Base-by-base conservation (phyloP, 495 filamentous ascomycete genomes). In the Cryomyces antarcticus region DNA sequence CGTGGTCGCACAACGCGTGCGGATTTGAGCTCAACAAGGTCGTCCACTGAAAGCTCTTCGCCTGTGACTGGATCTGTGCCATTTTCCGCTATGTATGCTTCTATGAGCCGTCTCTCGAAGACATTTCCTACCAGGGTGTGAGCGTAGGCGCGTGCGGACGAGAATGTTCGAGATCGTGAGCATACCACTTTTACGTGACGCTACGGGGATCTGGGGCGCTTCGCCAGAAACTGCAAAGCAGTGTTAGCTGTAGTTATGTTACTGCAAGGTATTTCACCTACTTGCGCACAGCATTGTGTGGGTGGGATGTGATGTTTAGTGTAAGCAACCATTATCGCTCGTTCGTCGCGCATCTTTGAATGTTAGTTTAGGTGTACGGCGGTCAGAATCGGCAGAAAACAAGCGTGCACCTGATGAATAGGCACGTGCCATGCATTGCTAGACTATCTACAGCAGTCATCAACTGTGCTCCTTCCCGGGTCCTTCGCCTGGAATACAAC, bases 101-200 rank as follows among this genome's bases (percentile, higher is more conserved):
- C 88, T 49, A 97, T 83, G 37, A 97, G 66, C 38, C 88, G 80
- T 64, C 83, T 92, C 63, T 97, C 89, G 59, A 88, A 97, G 34
- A 96, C 73, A 56, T 76, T 77, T 52, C 86, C 84, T 85, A 47
- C 17, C 38, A 37, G 38, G 30, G 37, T 24, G 42, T 54, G 36
- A 54, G 49, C 38, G 7, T 10, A 43, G 31, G 31, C 30, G 29
- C 40, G 24, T 30, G 17, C 13, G 11, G 27, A 12, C 29, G 7
- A 6, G 36, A 28, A 10, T 12, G 7, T 27, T 6, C 17, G 17
- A 24, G 41, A 41, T 44, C 38, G 4, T 28, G 41, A 51, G 68
- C 76, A 45, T 73, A 84, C 86, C 88, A 57, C 82, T 88, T 68
- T 93, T 93, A 55, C 77, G 72, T 55, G 92, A 96, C 52, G 84